Percentiles rank a stretch among this genome's conserved stretches.
These are phyloP conservation scores for Bipolaris victoriae DNA, from an alignment of 2,329 filamentous ascomycete genomes.

Conservation along the genomic window DNA sequence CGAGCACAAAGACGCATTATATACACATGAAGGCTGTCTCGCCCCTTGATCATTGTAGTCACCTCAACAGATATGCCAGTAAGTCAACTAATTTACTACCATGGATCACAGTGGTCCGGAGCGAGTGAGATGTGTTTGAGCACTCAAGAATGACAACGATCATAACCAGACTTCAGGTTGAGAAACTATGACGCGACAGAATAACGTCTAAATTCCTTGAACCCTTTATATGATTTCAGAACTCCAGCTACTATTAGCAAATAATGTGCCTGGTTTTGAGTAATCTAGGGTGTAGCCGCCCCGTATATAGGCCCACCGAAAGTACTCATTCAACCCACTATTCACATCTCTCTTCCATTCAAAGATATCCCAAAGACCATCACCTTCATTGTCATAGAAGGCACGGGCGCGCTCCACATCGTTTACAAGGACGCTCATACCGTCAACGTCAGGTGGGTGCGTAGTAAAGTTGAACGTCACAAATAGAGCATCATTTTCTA, in stretches of 20 bases:
- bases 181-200: not conserved
- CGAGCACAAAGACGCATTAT: not conserved
- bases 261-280: conserved; percentile 36
- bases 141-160: not conserved
- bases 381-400: conserved; percentile 31
- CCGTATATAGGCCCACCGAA: conserved; percentile 44
- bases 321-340: conserved; percentile 38
- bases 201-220: not conserved
- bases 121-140: not conserved
- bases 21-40: not conserved
- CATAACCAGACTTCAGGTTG: not conserved
- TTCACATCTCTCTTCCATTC: conserved; percentile 52
- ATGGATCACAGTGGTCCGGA: not conserved
- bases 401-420: conserved; percentile 72
- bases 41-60: not conserved
- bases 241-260: conserved; percentile 40
- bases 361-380: conserved; percentile 19
- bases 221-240: conserved; percentile 19
- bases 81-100: conserved; percentile 4
- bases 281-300: conserved; percentile 40
- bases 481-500: conserved; percentile 55
- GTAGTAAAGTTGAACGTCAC: conserved; percentile 64
- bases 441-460: conserved; percentile 63
- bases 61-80: not conserved
- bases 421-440: conserved; percentile 80